These are phyloP conservation scores for Leccinum pellstonianum DNA, from an alignment of 768 basidiomycete genomes.

Conservation along the genomic window DNA sequence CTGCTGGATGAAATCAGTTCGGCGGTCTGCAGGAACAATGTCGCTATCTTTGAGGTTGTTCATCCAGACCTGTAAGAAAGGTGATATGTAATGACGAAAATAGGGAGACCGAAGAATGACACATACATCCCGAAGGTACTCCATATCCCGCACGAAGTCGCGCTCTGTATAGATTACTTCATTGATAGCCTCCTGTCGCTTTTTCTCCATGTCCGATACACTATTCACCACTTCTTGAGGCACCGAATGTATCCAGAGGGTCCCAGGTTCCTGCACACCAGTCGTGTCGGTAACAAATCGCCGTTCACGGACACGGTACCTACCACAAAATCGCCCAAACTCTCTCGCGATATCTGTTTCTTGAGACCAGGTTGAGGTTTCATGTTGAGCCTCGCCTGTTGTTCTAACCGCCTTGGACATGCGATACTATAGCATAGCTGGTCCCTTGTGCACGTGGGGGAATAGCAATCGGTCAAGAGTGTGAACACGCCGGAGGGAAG, in stretches of 20 bases:
- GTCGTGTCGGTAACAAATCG: constrained; percentile 8
- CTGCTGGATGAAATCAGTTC: constrained; percentile 85
- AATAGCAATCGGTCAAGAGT: constrained; percentile 95
- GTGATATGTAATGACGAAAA: constrained; percentile 1
- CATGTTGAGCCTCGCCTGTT: constrained; percentile 92
- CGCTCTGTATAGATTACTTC: constrained; percentile 93
- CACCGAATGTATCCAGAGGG: constrained; percentile 95
- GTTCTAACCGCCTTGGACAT: constrained; percentile 90
- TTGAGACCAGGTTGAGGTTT: constrained; percentile 88
- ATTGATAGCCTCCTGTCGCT: constrained; percentile 96
- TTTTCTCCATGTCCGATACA: constrained; percentile 92
- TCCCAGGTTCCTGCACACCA: constrained; percentile 65
- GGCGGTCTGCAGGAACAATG: constrained; percentile 72
- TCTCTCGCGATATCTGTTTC: constrained; percentile 80
- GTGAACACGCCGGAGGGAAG: constrained; percentile 95
- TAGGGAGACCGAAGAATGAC: constrained; percentile 1
- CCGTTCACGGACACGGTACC: constrained; percentile 14
- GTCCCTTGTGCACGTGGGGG: constrained; percentile 93
- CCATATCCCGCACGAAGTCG: constrained; percentile 97
- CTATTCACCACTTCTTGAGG: constrained; percentile 91
- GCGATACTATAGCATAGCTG: constrained; percentile 97
- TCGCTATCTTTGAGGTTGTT: constrained; percentile 75
- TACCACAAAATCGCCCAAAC: constrained; percentile 76
- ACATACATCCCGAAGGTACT: constrained; percentile 92
- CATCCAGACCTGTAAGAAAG: constrained; percentile 71